Evolutionary conservation across 75 land plant genomes (phyloP), one percentile per base, ranked within the genome.

Genomic region (Pinus albicaulis): DNA sequence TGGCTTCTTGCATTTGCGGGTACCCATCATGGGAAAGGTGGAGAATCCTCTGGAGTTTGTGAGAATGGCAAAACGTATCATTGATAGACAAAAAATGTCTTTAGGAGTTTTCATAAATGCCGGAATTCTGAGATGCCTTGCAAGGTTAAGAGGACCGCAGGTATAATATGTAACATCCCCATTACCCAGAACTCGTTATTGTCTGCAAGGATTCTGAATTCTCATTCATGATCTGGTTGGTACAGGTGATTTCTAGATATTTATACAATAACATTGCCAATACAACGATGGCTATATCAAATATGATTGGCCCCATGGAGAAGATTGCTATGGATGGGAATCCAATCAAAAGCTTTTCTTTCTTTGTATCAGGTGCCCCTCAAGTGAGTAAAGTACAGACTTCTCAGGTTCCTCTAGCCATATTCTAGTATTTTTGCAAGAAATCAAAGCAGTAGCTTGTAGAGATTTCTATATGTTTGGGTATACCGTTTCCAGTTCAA

Each of bases 231-330:
- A 48, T 1, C 7, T 44, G 53, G 2, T 48, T 48, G 11, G 53
- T 48, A 48, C 7, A 68, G 71, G 71, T 8, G n/a, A 41, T 68
- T 41, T n/a, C 71, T 6, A 38, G 41, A 68, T 68, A 7, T 68
- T n/a, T 22, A 0, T 68, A 68, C 22, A 68, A 68, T 19, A 68
- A 8, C 41, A 41, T 41, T 68, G 22, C 23, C 71, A 81, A 83
- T 55, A 65, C 86, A 34, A 84, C 76, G 74, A 76, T 81, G 81
- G 48, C 76, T 3, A 81, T 87, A 8, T 84, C 89, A 31, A 87
- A 87, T 71, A 7, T 87, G 73, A 76, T 79, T 4, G 89, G 83
- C 1, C 89, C 89, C 25, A 56, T 64, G 28, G 89, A 87, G 48
- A 52, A 77, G 53, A 82, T 87, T 78, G 52, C 77, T 16, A 71